A percentile compares a stretch with the other conserved stretches of the same genome.
phyloP scores from a whole-genome alignment of 2,329 filamentous ascomycete genomes.

The Berkeleyomyces basicola region DNA sequence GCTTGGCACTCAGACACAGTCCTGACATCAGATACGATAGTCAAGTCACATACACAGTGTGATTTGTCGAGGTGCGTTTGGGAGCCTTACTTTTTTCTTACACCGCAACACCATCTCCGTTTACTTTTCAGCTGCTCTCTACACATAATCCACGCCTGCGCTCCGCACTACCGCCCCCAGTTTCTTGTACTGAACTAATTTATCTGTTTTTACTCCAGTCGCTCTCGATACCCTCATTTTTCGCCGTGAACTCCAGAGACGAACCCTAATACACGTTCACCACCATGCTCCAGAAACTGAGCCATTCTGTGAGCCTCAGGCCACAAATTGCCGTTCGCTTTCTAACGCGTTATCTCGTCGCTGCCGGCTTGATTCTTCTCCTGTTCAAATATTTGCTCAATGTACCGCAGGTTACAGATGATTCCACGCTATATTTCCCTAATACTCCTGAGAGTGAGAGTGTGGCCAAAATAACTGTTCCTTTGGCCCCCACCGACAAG shows the following conservation, averaged over 20 bases:
- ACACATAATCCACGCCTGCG: neutral
- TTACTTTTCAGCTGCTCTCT: neutral
- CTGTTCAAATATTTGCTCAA: constrained; percentile 11
- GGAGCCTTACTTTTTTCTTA: neutral
- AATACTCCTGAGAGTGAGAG: constrained; percentile 8
- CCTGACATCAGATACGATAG: neutral
- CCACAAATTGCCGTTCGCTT: constrained; percentile 10
- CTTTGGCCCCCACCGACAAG: constrained; percentile 16
- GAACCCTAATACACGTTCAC: neutral
- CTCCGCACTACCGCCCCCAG: neutral
- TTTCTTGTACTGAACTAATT: neutral
- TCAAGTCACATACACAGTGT: neutral
- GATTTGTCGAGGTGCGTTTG: neutral
- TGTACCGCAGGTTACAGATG: constrained; percentile 2
- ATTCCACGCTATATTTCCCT: neutral
- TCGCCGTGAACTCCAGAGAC: neutral
- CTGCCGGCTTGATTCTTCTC: neutral
- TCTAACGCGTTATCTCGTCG: constrained; percentile 3
- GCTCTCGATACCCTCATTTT: neutral
- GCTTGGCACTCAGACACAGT: neutral
- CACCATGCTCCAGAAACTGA: constrained; percentile 6
- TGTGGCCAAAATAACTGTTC: constrained; percentile 14
- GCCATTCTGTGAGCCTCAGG: constrained; percentile 5
- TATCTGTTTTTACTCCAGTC: neutral
- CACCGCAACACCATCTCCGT: neutral